Evolutionary conservation across 331 rosid genomes (phyloP).

Genomic region (Pyracantha coccinea): DNA sequence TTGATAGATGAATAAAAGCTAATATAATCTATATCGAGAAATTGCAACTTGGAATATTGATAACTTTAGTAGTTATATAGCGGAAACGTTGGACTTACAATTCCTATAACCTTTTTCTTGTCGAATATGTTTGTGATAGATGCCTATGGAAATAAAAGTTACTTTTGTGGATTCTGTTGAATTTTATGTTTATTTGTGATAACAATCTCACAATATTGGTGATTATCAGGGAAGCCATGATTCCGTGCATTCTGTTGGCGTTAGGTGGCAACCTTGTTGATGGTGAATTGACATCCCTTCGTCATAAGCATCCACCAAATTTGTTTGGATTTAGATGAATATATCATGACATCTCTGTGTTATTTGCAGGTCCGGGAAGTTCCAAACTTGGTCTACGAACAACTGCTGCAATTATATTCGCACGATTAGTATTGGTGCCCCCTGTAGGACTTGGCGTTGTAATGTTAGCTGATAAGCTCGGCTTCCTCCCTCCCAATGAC

Average conservation of each 20-base stretch:
- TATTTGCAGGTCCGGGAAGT: constrained; percentile 87
- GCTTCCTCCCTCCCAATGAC: constrained; percentile 86
- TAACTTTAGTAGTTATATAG: neutral
- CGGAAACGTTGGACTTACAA: neutral
- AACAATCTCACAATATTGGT: constrained; percentile 25
- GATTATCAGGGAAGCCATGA: constrained; percentile 92
- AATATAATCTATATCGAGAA: neutral
- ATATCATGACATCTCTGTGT: neutral
- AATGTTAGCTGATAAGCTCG: constrained; percentile 83
- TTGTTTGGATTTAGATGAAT: neutral
- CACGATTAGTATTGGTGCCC: constrained; percentile 72
- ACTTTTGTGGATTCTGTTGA: neutral
- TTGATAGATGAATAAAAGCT: neutral
- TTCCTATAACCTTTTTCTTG: neutral
- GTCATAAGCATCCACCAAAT: neutral
- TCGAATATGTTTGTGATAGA: neutral
- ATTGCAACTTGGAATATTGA: neutral
- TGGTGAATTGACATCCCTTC: constrained; percentile 44
- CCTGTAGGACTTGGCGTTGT: constrained; percentile 87
- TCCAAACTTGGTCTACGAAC: constrained; percentile 85
- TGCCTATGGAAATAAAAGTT: neutral
- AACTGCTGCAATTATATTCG: constrained; percentile 78
- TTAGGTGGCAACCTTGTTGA: constrained; percentile 93
- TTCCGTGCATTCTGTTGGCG: constrained; percentile 97
- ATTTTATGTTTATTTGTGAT: neutral